These are phyloP conservation scores for Leccinum insigne DNA, from an alignment of 1,284 basidiomycete species.

Conservation along the genomic window DNA sequence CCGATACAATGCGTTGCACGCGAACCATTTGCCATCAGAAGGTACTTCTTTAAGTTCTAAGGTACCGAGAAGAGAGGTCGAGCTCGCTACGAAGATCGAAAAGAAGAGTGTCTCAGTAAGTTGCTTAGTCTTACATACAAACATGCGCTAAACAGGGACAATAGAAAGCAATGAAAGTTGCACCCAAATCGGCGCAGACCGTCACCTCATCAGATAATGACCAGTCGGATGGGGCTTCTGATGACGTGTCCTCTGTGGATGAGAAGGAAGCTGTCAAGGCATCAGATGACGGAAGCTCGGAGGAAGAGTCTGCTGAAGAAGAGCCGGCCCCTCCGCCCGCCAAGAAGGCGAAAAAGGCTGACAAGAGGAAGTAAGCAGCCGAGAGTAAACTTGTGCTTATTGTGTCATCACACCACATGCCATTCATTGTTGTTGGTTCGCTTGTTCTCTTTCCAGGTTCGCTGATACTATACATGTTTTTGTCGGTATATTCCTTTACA, in stretches of 20 bases:
- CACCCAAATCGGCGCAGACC: constrained; percentile 26
- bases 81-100: constrained; percentile 19
- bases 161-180: constrained; percentile 28
- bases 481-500: constrained; percentile 35
- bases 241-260: constrained; percentile 20
- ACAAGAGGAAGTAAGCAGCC: constrained; percentile 32
- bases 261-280: constrained; percentile 28
- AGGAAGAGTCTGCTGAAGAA: constrained; percentile 19
- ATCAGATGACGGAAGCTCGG: constrained; percentile 34
- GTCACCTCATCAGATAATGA: constrained; percentile 31
- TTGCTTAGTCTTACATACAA: constrained; percentile 11
- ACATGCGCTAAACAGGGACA: constrained; percentile 14
- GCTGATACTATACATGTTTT: constrained; percentile 30
- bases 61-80: constrained; percentile 19
- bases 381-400: constrained; percentile 5
- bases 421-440: constrained; percentile 9
- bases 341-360: constrained; percentile 37
- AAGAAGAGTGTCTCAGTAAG: constrained; percentile 27
- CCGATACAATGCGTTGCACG: constrained; percentile 52
- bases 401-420: constrained; percentile 7
- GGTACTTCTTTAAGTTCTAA: constrained; percentile 24
- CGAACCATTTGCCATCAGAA: constrained; percentile 42
- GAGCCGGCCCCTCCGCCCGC: constrained; percentile 34
- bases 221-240: constrained; percentile 24
- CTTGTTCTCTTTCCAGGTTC: constrained; percentile 12